A percentile compares a stretch with the other conserved stretches of the same genome.
These are phyloP conservation scores for Yarrowia keelungensis DNA, from an alignment of 805 yeast species.

Conservation along the genomic window DNA sequence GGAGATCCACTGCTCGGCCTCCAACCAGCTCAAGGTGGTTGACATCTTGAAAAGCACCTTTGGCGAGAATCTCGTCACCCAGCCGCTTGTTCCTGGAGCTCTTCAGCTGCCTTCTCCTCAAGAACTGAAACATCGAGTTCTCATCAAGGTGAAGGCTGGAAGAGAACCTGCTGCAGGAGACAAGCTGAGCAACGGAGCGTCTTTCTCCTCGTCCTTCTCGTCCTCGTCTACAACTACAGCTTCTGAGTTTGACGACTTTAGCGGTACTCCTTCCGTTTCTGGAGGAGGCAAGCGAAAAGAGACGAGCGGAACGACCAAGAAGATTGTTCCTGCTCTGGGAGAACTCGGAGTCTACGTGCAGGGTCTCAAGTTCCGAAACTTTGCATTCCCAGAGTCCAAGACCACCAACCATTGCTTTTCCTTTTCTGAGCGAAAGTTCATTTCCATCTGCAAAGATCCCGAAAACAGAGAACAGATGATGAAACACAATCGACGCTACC, in stretches of 20 bases:
- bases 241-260: conserved; percentile 42
- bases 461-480: conserved; percentile 61
- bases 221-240: conserved; percentile 22
- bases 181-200: neutral
- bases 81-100: conserved; percentile 50
- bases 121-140: conserved; percentile 69
- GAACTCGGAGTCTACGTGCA: conserved; percentile 72
- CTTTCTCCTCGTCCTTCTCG: conserved; percentile 17
- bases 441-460: conserved; percentile 67
- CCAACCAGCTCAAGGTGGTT: conserved; percentile 69
- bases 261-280: conserved; percentile 1
- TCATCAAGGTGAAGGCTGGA: conserved; percentile 79
- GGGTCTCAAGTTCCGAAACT: conserved; percentile 80
- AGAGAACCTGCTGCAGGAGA: conserved; percentile 40
- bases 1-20: conserved; percentile 77
- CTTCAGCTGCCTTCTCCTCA: conserved; percentile 71
- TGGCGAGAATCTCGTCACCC: conserved; percentile 62
- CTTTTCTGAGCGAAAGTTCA: conserved; percentile 74
- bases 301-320: conserved; percentile 42
- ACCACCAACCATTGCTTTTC: conserved; percentile 84
- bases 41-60: conserved; percentile 61
- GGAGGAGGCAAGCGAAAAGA: conserved; percentile 33
- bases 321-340: conserved; percentile 55
- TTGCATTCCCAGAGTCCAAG: conserved; percentile 86
- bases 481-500: conserved; percentile 76